Evolutionary conservation across 2,329 filamentous ascomycete genomes (phyloP).

Genomic region (Metarhizium robertsii): DNA sequence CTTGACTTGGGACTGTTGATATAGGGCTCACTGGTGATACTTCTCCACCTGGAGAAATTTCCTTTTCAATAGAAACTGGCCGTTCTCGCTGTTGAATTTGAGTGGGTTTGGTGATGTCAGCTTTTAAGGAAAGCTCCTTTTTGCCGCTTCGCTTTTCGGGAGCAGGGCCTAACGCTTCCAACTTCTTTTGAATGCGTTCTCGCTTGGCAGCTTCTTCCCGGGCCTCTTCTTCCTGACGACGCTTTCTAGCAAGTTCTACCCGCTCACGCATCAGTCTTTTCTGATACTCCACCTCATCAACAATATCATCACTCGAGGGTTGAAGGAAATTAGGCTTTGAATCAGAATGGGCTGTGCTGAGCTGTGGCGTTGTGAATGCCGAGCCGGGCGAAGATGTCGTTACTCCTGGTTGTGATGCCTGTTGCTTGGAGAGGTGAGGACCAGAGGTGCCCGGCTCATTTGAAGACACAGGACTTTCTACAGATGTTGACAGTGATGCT

Average conservation of each 20-base stretch:
- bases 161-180: conserved; percentile 59
- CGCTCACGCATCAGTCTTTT: conserved; percentile 66
- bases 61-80: conserved; percentile 10
- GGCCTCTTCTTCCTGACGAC: conserved; percentile 58
- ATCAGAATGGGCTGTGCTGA: conserved; percentile 17
- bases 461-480: conserved; percentile 42
- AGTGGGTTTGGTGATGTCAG: conserved; percentile 28
- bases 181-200: conserved; percentile 62
- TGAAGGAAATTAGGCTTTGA: conserved; percentile 22
- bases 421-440: conserved; percentile 16
- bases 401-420: conserved; percentile 16
- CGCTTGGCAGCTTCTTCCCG: conserved; percentile 63
- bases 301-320: conserved; percentile 22
- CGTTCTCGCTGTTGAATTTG: conserved; percentile 26
- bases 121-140: conserved; percentile 33
- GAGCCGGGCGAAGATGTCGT: conserved; percentile 34
- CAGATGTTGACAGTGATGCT: conserved; percentile 39
- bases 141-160: conserved; percentile 51
- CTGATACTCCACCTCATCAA: conserved; percentile 53
- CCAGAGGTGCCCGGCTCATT: conserved; percentile 4
- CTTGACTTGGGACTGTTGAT: not conserved
- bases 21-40: not conserved
- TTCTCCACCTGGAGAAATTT: conserved; percentile 1
- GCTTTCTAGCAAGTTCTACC: conserved; percentile 59
- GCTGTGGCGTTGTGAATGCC: conserved; percentile 29